Evolutionary conservation across 169 alveolate species (phyloP), one percentile per base, ranked within the genome.

Genomic region (Plasmodium cynomolgi): DNA sequence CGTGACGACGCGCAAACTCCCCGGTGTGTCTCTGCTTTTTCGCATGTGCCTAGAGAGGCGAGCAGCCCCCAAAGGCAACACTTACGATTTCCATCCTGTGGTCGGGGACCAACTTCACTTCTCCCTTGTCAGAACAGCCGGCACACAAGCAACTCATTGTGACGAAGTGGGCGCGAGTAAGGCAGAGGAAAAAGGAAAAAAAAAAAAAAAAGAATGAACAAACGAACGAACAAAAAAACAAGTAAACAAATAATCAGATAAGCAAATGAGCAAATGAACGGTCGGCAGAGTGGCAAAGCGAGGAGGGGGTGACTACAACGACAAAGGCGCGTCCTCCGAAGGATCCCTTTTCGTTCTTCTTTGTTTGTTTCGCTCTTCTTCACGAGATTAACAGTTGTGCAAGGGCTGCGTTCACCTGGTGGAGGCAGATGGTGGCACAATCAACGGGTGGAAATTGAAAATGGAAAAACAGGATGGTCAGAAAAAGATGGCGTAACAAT

Each of bases 131-230:
- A 29, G 81, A 50, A 37, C 84, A 85, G 44, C 93, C 84, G 33
- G 93, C 77, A 77, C 93, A 85, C 26, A 85, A 79, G 54, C 93
- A 85, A 33, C 79, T 85, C 93, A 85, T 85, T 50, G 68, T 77
- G 58, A 37, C 41, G 83, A 84, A 80, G 37, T 20, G 62, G 47
- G 41, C 1, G 83, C 26, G 81, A 34, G 26, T n/a, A 90, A 20
- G 26, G 17, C 3, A 81, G 47, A 33, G 47, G 80, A 33, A 20
- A 7, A 39, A 26, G 41, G 0, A 82, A 13, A 33, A 81, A 81
- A 82, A 13, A 26, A 84, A 44, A 88, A 39, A 92, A 54, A 56
- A 20, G 15, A 54, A 20, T 0, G 13, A 50, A 50, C 20, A 15
- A 50, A 3, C 23, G 3, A 50, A 15, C 23, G 2, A 15, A 50